Percentiles rank a stretch among this genome's conserved stretches.
phyloP scores from a whole-genome alignment of 495 filamentous ascomycete genomes.

The Xylaria nigripes region DNA sequence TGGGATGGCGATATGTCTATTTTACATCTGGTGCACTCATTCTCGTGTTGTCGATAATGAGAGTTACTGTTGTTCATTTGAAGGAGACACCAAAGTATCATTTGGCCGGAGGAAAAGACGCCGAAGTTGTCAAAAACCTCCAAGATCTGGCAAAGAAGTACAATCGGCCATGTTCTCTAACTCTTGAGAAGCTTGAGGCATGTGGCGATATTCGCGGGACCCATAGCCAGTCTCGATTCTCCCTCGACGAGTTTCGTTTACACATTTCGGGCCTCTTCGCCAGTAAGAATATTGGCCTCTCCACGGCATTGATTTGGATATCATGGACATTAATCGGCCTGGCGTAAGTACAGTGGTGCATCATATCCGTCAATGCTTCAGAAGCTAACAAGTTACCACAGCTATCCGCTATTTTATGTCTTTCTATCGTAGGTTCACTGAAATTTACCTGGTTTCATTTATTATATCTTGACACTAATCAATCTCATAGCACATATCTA shows the following conservation, averaged over 20 bases:
- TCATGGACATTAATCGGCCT: conserved; percentile 65
- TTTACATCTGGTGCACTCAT: conserved; percentile 58
- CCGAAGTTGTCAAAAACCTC: conserved; percentile 51
- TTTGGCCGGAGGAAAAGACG: conserved; percentile 55
- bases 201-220: conserved; percentile 37
- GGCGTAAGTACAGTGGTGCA: conserved; percentile 25
- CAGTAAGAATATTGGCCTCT: conserved; percentile 51
- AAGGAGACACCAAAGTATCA: conserved; percentile 69
- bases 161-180: conserved; percentile 54
- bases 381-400: conserved; percentile 14
- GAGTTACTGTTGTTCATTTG: conserved; percentile 59
- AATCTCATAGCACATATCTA: conserved; percentile 31
- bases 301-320: conserved; percentile 58
- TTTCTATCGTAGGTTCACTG: conserved; percentile 44
- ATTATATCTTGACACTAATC: conserved; percentile 13
- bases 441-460: not conserved
- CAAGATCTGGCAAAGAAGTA: conserved; percentile 55
- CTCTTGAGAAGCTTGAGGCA: conserved; percentile 49
- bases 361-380: not conserved
- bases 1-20: conserved; percentile 78
- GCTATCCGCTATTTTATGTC: conserved; percentile 61
- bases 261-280: conserved; percentile 58
- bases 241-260: conserved; percentile 40
- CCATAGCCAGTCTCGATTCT: conserved; percentile 37
- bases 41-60: conserved; percentile 55